These are phyloP conservation scores for Scalesia atractyloides DNA, from an alignment of 129 eudicot genomes.

Conservation along the genomic window DNA sequence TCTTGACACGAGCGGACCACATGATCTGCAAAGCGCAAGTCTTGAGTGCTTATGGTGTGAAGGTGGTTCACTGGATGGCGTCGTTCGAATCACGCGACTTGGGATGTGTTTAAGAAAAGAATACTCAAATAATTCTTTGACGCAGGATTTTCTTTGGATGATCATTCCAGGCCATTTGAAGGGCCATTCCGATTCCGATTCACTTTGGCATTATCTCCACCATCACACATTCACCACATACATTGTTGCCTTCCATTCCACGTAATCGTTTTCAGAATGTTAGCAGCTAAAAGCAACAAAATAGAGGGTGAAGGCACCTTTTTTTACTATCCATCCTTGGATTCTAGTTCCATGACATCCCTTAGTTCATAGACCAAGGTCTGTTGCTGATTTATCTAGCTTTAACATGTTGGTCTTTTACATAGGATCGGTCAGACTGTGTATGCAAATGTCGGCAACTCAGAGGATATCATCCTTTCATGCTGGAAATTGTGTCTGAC, in stretches of 20 bases:
- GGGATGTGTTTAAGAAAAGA: slow-evolving; percentile 46
- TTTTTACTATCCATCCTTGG: slow-evolving; percentile 21
- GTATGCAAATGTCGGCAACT: slow-evolving; percentile 25
- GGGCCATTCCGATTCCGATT: slow-evolving; percentile 41
- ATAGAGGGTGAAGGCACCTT: background rate
- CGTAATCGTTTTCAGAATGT: slow-evolving; percentile 26
- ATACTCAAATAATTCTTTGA: slow-evolving; percentile 75
- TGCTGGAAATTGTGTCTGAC: background rate
- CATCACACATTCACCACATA: slow-evolving; percentile 61
- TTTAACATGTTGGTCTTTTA: slow-evolving; percentile 45
- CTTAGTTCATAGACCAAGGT: slow-evolving; percentile 72
- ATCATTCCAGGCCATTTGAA: slow-evolving; percentile 53
- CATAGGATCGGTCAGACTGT: slow-evolving; percentile 27
- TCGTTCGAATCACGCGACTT: slow-evolving; percentile 24
- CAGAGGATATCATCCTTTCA: slow-evolving; percentile 2
- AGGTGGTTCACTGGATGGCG: slow-evolving; percentile 21
- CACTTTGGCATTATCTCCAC: slow-evolving; percentile 57
- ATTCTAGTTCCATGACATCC: slow-evolving; percentile 67
- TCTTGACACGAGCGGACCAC: slow-evolving; percentile 21
- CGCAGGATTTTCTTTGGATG: slow-evolving; percentile 83
- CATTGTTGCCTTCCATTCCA: slow-evolving; percentile 66
- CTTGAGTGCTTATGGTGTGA: slow-evolving; percentile 12
- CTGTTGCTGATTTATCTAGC: slow-evolving; percentile 72
- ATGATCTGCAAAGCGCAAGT: slow-evolving; percentile 10
- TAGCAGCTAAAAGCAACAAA: background rate